Percentiles rank a stretch among this genome's conserved stretches.
Evolutionary conservation across 345 rosid genomes (phyloP).

Genomic region (Syzygium aqueum): DNA sequence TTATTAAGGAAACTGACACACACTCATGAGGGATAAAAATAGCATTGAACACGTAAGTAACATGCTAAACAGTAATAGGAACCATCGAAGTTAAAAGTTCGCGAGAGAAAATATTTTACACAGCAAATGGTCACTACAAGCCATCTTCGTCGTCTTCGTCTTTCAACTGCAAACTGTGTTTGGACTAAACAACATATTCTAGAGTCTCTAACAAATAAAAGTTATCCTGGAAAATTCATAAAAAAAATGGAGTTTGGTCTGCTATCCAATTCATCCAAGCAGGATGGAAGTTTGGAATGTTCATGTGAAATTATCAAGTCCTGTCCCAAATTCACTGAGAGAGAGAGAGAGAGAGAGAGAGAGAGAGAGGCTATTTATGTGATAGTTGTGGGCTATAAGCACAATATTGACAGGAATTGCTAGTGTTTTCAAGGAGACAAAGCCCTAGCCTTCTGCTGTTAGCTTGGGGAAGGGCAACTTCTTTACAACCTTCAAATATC

Average conservation of each 20-base stretch:
- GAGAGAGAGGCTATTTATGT: no score
- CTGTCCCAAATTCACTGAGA: background rate
- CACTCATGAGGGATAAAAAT: background rate
- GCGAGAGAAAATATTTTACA: background rate
- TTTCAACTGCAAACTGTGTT: background rate
- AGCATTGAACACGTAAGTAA: background rate
- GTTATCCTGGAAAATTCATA: background rate
- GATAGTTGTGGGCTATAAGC: no score
- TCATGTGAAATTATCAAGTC: background rate
- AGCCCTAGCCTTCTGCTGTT: background rate
- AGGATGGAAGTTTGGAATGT: background rate
- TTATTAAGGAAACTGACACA: background rate
- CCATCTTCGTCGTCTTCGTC: background rate
- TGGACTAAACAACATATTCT: background rate
- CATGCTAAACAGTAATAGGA: background rate
- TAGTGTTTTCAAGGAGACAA: background rate
- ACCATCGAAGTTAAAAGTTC: no score
- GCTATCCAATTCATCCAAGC: background rate
- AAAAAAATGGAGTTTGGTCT: background rate
- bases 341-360: no score
- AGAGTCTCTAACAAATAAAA: background rate
- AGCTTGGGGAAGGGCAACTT: background rate
- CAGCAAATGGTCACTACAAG: background rate
- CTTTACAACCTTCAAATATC: background rate
- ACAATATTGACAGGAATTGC: no score